A percentile compares a stretch with the other conserved stretches of the same genome.
These are phyloP conservation scores for Thalia dealbata DNA, from an alignment of 176 grass and related monocot genomes.

Conservation along the genomic window DNA sequence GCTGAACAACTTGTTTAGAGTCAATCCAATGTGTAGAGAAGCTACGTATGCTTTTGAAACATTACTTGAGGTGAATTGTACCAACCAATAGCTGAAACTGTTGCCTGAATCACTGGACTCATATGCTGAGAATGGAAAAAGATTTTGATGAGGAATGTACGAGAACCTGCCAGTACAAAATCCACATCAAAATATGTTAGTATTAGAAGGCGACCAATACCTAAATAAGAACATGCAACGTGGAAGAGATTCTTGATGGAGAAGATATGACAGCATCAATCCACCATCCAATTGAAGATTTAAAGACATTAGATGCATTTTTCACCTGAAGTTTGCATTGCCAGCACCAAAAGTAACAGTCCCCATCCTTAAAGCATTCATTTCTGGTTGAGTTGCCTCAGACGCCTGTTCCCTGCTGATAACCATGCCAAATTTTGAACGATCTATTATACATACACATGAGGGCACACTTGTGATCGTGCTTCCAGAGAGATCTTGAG, in stretches of 20 bases:
- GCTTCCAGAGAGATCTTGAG: slow-evolving; percentile 38
- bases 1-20: no score
- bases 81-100: slow-evolving; percentile 74
- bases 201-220: slow-evolving; percentile 7
- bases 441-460: slow-evolving; percentile 51
- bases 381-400: slow-evolving; percentile 46
- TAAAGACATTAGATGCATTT: slow-evolving; percentile 12
- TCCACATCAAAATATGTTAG: not conserved
- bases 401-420: slow-evolving; percentile 55
- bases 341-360: slow-evolving; percentile 79
- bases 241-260: not conserved
- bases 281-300: slow-evolving; percentile 20
- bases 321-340: slow-evolving; percentile 67
- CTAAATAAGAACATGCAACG: not conserved
- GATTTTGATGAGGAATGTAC: slow-evolving; percentile 49
- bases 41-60: no score
- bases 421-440: slow-evolving; percentile 76
- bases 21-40: no score
- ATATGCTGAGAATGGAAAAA: slow-evolving; percentile 50
- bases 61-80: slow-evolving; percentile 12
- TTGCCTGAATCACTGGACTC: slow-evolving; percentile 46
- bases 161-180: slow-evolving; percentile 52
- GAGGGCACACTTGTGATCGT: slow-evolving; percentile 36
- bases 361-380: slow-evolving; percentile 49
- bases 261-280: not conserved